phyloP scores from a whole-genome alignment of 2,329 filamentous ascomycete species.

The Botrytis squamosa region DNA sequence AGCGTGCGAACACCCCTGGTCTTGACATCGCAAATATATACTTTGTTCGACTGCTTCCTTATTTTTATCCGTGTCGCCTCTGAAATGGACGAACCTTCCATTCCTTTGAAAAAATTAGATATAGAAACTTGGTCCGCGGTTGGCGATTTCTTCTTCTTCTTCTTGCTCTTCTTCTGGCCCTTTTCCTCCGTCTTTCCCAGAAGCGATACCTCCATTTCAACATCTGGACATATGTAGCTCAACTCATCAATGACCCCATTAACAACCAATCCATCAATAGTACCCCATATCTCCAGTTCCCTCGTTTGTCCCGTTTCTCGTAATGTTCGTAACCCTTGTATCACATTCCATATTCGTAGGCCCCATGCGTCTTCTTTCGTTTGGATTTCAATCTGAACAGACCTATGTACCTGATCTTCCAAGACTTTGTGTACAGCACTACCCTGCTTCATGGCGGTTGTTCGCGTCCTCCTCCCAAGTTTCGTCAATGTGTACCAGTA shows the following conservation, averaged over 20 bases:
- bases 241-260: slow-evolving; percentile 89
- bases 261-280: slow-evolving; percentile 76
- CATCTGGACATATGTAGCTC: slow-evolving; percentile 73
- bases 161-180: slow-evolving; percentile 23
- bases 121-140: slow-evolving; percentile 36
- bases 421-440: slow-evolving; percentile 76
- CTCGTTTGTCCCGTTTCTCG: slow-evolving; percentile 69
- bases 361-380: slow-evolving; percentile 82
- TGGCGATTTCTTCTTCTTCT: slow-evolving; percentile 35
- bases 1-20: slow-evolving; percentile 66
- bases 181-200: slow-evolving; percentile 31
- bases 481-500: slow-evolving; percentile 84
- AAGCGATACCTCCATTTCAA: slow-evolving; percentile 55
- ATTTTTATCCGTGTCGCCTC: slow-evolving; percentile 25
- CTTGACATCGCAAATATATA: slow-evolving; percentile 90
- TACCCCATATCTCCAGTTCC: slow-evolving; percentile 82
- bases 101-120: slow-evolving; percentile 34
- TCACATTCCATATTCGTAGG: slow-evolving; percentile 83
- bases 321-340: slow-evolving; percentile 77
- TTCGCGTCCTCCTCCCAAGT: slow-evolving; percentile 72
- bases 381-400: slow-evolving; percentile 68
- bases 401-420: slow-evolving; percentile 80
- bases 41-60: slow-evolving; percentile 34
- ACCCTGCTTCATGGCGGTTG: slow-evolving; percentile 80
- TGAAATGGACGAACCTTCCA: slow-evolving; percentile 25